Base-by-base conservation (phyloP, 2,329 filamentous ascomycete genomes). In the Colletotrichum sublineola region DNA sequence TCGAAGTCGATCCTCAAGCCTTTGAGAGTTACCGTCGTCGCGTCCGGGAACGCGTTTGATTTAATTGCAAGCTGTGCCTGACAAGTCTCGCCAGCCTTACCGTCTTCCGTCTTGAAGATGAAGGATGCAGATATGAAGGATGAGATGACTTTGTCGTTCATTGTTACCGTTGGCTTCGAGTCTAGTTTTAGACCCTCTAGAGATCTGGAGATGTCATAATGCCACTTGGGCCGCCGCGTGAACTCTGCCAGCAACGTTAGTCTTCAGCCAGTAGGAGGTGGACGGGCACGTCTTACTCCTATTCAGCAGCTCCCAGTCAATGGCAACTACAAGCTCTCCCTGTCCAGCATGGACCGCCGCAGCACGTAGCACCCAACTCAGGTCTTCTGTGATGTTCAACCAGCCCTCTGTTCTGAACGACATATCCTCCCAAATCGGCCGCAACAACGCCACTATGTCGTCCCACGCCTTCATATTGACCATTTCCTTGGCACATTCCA, bases 291-390 rank as follows among this genome's bases (percentile, higher is more conserved):
- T 20, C 88, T 79, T 81, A 91, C 89, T 84, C 56, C 80, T 86
- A 70, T 89, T 85, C 78, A 92, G 83, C 56, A 93, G 82, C 77
- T 92, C 91, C 88, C 91, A 92, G 76, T 92, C 90, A 63, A 91
- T 87, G 38, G 89, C 85, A 46, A 92, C 80, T 11, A 92, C 84
- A 40, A 91, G 81, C 64, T 88, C 86, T 11, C 85, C 86, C 64
- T 88, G 86, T 9, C 86, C 86, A 58, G 83, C 82, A 73, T 86
- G 82, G 3, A 82, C 82, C 5, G 90, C 90, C 14, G 88, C 90
- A 71, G 85, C 83, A 74, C 90, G 84, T 69, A 92, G 79, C n/a
- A 85, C 82, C 89, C 90, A 92, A 61, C 87, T 85, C 48, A 92
- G 80, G 48, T 91, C 88, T 77, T 92, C 89, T 6, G 86, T 83